Percentiles rank a stretch among this genome's conserved stretches.
Conservation (phyloP, 2,329 filamentous ascomycete species). For the Coniochaeta sp. region DNA sequence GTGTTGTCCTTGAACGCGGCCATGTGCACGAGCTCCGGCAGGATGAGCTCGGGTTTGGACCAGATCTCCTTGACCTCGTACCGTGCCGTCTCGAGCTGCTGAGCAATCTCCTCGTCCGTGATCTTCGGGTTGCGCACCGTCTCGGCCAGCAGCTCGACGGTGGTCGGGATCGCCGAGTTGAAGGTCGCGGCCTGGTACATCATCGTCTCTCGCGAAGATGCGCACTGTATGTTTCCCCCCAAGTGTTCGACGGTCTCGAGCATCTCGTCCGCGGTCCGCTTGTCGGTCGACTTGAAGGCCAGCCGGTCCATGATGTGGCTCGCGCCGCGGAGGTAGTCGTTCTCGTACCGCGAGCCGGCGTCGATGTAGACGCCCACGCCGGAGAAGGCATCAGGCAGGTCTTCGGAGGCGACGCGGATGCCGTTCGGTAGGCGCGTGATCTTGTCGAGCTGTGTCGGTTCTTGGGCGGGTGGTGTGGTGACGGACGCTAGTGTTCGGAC, state of each 20-base stretch:
- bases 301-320: conserved; percentile 95
- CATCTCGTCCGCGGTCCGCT: conserved; percentile 72
- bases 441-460: conserved; percentile 79
- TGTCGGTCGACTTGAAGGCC: conserved; percentile 83
- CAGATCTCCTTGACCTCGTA: conserved; percentile 98
- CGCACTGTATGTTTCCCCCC: conserved; percentile 94
- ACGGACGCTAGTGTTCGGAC: conserved; percentile 10
- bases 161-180: conserved; percentile 81
- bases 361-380: conserved; percentile 95
- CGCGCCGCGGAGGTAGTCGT: conserved; percentile 73
- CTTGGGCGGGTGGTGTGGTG: conserved; percentile 34
- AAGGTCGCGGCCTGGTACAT: conserved; percentile 99
- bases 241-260: conserved; percentile 80
- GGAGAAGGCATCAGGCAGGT: conserved; percentile 87
- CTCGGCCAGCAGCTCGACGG: conserved; percentile 80
- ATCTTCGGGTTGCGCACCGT: conserved; percentile 83
- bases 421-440: conserved; percentile 90
- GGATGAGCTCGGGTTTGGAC: conserved; percentile 91
- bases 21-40: conserved; percentile 92
- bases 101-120: conserved; percentile 76
- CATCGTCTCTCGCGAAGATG: conserved; percentile 86
- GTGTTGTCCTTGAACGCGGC: conserved; percentile 96
- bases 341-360: conserved; percentile 91
- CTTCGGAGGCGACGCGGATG: conserved; percentile 88
- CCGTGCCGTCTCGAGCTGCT: conserved; percentile 84